Conservation (phyloP, 176 grass and related monocot species). For the Paspalum vaginatum region DNA sequence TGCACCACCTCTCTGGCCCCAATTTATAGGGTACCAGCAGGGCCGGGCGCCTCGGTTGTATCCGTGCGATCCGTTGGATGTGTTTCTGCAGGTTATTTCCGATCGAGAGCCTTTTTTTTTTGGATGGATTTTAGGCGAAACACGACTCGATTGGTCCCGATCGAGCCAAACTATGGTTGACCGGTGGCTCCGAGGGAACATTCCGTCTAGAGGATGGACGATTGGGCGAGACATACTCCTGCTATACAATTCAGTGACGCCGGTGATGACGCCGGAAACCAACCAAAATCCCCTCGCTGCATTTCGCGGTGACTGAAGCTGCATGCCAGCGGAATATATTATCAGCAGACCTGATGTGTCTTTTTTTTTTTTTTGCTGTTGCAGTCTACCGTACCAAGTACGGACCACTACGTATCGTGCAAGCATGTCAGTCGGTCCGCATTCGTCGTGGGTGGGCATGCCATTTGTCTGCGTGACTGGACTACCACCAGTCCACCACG, state of each 20-base stretch:
- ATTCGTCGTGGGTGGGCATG: no score
- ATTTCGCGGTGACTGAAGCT: neutral
- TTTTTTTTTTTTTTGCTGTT: neutral
- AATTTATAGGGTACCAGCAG: no score
- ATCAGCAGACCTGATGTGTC: neutral
- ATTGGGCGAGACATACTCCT: no score
- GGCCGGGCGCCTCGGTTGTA: no score
- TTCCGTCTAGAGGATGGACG: neutral
- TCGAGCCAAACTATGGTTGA: neutral
- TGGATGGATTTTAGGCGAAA: neutral
- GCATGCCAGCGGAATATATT: no score
- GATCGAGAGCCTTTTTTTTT: neutral
- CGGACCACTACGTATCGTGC: neutral
- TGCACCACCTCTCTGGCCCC: no score
- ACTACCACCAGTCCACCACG: neutral
- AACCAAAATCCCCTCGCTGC: neutral
- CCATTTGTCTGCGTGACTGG: conserved; percentile 11
- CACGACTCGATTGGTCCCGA: neutral
- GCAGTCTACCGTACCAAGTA: no score
- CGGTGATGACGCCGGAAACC: neutral
- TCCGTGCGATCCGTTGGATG: no score
- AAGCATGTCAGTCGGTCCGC: neutral
- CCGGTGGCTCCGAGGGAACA: neutral
- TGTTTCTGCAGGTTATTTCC: neutral
- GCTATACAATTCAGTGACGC: no score